phyloP scores from a whole-genome alignment of 208 protist species.

The Trypanosoma grayi region DNA sequence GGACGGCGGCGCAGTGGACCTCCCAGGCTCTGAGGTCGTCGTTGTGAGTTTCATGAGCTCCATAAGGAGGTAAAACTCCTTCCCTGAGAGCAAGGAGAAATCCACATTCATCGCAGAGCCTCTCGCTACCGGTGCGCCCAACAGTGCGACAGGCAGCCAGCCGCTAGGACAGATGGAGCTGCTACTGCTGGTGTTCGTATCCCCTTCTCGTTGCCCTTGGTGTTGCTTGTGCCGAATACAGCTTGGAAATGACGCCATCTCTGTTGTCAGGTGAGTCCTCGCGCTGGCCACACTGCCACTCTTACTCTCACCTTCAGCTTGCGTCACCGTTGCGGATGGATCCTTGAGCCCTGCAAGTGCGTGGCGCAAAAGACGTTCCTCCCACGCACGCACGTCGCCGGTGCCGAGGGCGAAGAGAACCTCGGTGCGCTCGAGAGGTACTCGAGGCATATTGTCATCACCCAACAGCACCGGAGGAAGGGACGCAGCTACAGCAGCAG shows the following conservation, averaged over 20 bases:
- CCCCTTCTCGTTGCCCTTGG: neutral
- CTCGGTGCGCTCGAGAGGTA: conserved; percentile 7
- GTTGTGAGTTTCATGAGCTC: conserved; percentile 10
- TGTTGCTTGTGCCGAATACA: no score
- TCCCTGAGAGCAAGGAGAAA: conserved; percentile 6
- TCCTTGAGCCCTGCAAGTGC: neutral
- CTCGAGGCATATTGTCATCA: neutral
- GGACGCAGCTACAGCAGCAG: neutral
- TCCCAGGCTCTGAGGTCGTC: neutral
- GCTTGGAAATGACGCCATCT: neutral
- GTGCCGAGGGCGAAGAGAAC: conserved; percentile 18
- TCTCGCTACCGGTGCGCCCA: neutral
- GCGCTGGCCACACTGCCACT: neutral
- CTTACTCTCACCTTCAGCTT: neutral
- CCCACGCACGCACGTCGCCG: conserved; percentile 11
- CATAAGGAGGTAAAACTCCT: conserved; percentile 12
- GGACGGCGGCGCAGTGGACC: neutral
- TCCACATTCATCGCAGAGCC: neutral
- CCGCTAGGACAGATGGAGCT: neutral
- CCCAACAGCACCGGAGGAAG: neutral
- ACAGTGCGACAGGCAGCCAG: neutral
- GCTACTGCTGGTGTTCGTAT: neutral
- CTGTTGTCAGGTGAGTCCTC: neutral
- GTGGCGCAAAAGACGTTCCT: conserved; percentile 2
- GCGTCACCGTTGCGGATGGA: neutral